Evolutionary conservation across 257 asterid species (phyloP), one percentile per base, ranked within the genome.

Genomic region (Haberlea rhodopensis): DNA sequence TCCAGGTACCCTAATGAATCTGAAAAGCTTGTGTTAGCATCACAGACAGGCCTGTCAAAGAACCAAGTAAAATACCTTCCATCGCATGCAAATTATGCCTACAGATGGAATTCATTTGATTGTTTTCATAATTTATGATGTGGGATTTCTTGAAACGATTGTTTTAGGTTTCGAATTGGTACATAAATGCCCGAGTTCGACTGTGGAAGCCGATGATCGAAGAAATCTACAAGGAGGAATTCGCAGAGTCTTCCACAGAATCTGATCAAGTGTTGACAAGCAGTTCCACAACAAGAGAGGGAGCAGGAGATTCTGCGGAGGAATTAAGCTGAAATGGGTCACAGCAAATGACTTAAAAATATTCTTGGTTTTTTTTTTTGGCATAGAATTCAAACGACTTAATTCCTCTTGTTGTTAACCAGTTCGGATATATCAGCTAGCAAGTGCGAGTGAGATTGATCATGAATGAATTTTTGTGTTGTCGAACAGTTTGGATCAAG

Each of bases 131-230:
- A 29, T 32, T 32, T 0, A 8, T 1, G 40, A 8, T 32, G 1
- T 32, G 40, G 40, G 13, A 32, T 32, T 32, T 32, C 40, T 32
- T 40, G 16, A n/a, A 21, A 57, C 56, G 64, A 22, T 53, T 53
- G 51, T 65, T 43, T 70, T 49, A 90, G 96, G 90, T 91, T 53
- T 84, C 96, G 6, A 87, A 91, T 45, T 87, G 96, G 97, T 91
- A 86, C 66, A 91, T 91, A 66, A 87, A 91, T 72, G 97, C 96
- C 32, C 79, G 97, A 52, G 97, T 91, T 55, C 78, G 97, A 25
- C 83, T 91, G 0, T 91, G 97, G 97, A 91, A 88, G 79, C 97
- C 97, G 23, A 91, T 91, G 97, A 91, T 91, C 20, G 97, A 91
- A 62, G 97, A 86, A 63, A 86, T 88, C 95, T 91, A 91, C 53